Percentiles rank a stretch among this genome's conserved stretches.
phyloP scores from a whole-genome alignment of 2,329 filamentous ascomycete genomes.

The Apiospora malaysiana region DNA sequence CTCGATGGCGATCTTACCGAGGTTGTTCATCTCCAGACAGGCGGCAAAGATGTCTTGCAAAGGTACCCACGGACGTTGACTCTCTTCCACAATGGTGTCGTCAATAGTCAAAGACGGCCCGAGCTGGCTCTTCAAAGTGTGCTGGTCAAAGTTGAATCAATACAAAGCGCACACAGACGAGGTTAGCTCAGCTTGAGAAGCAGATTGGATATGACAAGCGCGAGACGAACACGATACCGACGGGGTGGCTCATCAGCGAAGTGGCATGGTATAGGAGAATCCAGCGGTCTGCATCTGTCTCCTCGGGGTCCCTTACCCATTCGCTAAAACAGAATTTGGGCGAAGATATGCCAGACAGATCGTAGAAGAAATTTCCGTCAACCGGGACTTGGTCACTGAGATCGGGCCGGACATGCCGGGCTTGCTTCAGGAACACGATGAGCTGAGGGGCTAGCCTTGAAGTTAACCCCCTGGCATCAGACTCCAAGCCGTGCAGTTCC shows the following conservation, averaged over 20 bases:
- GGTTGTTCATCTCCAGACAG: conserved; percentile 17
- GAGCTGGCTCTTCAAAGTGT: conserved; percentile 8
- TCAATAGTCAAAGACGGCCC: conserved; percentile 14
- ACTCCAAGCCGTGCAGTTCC: conserved; percentile 16
- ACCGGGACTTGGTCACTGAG: background rate
- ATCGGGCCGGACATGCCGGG: background rate
- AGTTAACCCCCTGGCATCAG: background rate
- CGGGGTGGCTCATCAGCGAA: conserved; percentile 3
- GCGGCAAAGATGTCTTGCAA: conserved; percentile 18
- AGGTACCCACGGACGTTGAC: conserved; percentile 14
- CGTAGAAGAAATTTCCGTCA: conserved; percentile 7
- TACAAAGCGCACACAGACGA: background rate
- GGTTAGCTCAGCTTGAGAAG: background rate
- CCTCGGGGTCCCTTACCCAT: background rate
- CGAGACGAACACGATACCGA: conserved; percentile 19
- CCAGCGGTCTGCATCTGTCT: conserved; percentile 3
- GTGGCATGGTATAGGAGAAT: background rate
- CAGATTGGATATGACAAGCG: background rate
- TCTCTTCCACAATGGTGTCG: conserved; percentile 9
- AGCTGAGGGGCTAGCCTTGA: conserved; percentile 2
- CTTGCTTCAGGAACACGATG: conserved; percentile 10
- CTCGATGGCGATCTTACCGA: conserved; percentile 15
- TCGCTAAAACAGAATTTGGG: background rate
- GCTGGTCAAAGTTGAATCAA: conserved; percentile 1
- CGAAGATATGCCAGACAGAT: background rate